Evolutionary conservation across 1,139 yeast genomes (phyloP).

Genomic region (Suhomyces bolitotheri): DNA sequence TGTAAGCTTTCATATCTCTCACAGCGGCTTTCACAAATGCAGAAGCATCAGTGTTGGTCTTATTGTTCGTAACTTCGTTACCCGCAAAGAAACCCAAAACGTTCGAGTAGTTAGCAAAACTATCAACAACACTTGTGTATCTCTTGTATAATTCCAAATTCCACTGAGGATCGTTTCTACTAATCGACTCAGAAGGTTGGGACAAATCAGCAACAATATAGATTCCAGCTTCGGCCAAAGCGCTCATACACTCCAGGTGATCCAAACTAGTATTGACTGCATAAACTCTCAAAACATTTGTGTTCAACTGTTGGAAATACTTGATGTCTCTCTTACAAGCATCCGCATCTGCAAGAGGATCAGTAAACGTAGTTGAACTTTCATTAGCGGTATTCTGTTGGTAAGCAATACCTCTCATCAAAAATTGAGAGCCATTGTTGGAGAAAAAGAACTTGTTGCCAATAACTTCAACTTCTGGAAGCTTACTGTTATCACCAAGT

Average conservation of each 20-base stretch:
- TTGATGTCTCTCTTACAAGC: conserved; percentile 79
- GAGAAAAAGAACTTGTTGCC: conserved; percentile 48
- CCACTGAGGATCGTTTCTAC: conserved; percentile 77
- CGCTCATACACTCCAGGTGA: conserved; percentile 87
- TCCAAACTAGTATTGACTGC: conserved; percentile 75
- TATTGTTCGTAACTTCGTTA: conserved; percentile 72
- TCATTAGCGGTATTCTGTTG: conserved; percentile 42
- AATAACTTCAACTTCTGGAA: conserved; percentile 43
- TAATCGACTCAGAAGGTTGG: conserved; percentile 72
- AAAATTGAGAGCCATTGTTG: conserved; percentile 48
- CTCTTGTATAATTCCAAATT: conserved; percentile 65
- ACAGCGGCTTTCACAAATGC: conserved; percentile 91
- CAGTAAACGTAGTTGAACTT: conserved; percentile 53
- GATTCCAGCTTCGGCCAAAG: conserved; percentile 84
- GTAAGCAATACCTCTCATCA: conserved; percentile 48
- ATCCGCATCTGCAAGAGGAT: conserved; percentile 72
- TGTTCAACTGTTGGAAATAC: conserved; percentile 71
- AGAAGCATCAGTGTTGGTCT: conserved; percentile 56
- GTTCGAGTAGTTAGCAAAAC: conserved; percentile 79
- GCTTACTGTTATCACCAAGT: conserved; percentile 11
- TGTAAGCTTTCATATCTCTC: conserved; percentile 86
- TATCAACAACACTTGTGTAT: conserved; percentile 80
- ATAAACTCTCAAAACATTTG: conserved; percentile 74
- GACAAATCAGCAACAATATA: conserved; percentile 86
- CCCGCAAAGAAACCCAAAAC: conserved; percentile 91